Base-by-base conservation (phyloP, 352 stramenopile species). In the Globisporangium nunn region DNA sequence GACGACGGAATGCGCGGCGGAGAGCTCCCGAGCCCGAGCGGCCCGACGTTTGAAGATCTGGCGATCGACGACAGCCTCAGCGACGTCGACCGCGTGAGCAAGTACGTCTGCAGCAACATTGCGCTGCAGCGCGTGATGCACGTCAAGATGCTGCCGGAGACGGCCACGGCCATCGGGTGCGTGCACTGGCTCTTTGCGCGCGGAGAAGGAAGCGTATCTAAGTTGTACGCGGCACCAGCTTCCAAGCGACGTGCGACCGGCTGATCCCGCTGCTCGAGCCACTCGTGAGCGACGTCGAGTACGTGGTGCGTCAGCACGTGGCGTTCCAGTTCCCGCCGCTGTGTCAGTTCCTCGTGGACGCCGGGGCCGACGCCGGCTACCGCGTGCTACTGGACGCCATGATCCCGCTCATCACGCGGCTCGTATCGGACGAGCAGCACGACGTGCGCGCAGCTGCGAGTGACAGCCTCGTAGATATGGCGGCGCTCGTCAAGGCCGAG, bases 1-100 rank as follows among this genome's bases (percentile, higher is more conserved):
- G 67, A 74, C 15, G 64, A 67, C n/a, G 61, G 68, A 3, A 29
- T 61, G 49, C 56, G 47, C 47, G 44, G 28, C 52, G 51, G 58
- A 12, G 31, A 54, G 41, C 61, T 81, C 8, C 61, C 63, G 18
- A 74, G 67, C 8, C 61, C 63, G 18, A 74, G 67, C 45, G 81
- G 81, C 31, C 88, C 91, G 23, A 98, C 92, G n/a, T 99, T 99
- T 70, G 95, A 99, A 74, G 96, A 99, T 73, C 77, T 99, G 44
- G 97, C 96, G 6, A 98, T 99, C 64, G 96, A 99, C 77, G 96
- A 99, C 74, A 97, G 96, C 46, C 73, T 99, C 30, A 96, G 84
- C 58, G 81, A 98, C 57, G 69, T 98, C 37, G 83, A 98, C 61
- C 85, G 96, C 40, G 84, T 99, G 29, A 90, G 95, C 52, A 92